Conservation (phyloP, 129 eudicot species). For the Artemisia argyi region DNA sequence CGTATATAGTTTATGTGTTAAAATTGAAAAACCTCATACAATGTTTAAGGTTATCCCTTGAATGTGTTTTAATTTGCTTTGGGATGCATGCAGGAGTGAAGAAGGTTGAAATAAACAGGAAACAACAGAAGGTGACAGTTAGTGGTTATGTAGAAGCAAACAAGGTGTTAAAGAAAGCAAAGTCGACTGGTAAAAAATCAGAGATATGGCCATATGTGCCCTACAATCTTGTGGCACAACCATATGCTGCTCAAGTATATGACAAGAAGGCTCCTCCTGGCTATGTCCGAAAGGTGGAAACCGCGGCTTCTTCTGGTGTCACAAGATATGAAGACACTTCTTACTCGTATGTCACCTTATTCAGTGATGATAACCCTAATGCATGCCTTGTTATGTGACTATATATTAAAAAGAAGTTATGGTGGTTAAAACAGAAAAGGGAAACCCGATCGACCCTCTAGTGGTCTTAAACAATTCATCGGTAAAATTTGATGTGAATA, state of each 20-base stretch:
- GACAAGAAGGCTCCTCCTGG: constrained; percentile 95
- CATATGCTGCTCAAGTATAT: constrained; percentile 66
- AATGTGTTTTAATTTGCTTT: background rate
- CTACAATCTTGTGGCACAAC: constrained; percentile 75
- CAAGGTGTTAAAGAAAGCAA: constrained; percentile 76
- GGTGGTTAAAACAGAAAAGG: background rate
- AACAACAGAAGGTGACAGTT: constrained; percentile 78
- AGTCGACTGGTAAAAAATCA: constrained; percentile 83
- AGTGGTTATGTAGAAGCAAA: constrained; percentile 67
- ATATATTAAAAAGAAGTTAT: too few species aligned
- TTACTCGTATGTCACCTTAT: constrained; percentile 67
- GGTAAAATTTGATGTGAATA: too few species aligned
- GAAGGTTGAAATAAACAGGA: constrained; percentile 80
- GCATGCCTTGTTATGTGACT: constrained; percentile 79
- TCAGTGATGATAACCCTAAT: constrained; percentile 87
- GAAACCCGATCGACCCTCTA: too few species aligned
- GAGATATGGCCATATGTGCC: constrained; percentile 95
- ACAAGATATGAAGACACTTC: constrained; percentile 59
- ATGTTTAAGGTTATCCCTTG: too few species aligned
- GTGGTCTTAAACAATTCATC: too few species aligned
- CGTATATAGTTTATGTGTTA: too few species aligned
- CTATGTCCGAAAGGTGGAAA: constrained; percentile 71
- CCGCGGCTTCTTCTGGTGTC: constrained; percentile 35
- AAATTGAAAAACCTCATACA: too few species aligned
- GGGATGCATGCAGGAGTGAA: constrained; percentile 58